A percentile compares a stretch with the other conserved stretches of the same genome.
phyloP scores from a whole-genome alignment of 2,329 filamentous ascomycete genomes.

The Boeremia exigua region DNA sequence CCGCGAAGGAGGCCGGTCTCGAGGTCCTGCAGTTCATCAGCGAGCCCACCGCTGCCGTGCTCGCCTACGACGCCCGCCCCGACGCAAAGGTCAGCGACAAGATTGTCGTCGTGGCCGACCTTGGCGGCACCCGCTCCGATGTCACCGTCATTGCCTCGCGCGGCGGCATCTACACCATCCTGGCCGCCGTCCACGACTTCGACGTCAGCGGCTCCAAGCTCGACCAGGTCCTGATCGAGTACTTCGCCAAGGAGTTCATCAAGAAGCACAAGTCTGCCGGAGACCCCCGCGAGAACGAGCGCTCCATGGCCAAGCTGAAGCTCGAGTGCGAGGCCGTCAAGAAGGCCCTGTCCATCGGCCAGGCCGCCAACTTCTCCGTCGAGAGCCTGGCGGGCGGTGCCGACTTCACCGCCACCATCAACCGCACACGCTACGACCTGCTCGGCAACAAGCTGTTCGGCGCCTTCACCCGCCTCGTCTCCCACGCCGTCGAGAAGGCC shows the following conservation, averaged over 20 bases:
- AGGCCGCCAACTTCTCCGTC: constrained; percentile 88
- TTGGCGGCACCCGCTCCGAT: constrained; percentile 92
- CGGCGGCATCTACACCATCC: constrained; percentile 93
- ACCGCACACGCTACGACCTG: constrained; percentile 91
- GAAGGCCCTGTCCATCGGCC: constrained; percentile 87
- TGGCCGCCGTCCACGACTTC: constrained; percentile 94
- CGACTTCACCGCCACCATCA: constrained; percentile 91
- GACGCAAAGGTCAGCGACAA: constrained; percentile 81
- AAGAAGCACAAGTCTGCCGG: constrained; percentile 82
- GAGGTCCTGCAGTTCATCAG: constrained; percentile 92
- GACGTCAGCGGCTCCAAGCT: constrained; percentile 86
- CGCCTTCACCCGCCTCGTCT: constrained; percentile 84
- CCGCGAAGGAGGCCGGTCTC: constrained; percentile 79
- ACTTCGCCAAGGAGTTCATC: constrained; percentile 98
- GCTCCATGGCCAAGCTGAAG: constrained; percentile 88
- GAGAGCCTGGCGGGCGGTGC: constrained; percentile 88
- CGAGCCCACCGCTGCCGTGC: constrained; percentile 85
- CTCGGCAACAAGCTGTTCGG: constrained; percentile 85
- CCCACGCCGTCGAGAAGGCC: constrained; percentile 88
- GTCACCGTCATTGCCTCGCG: constrained; percentile 88
- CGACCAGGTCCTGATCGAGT: constrained; percentile 89
- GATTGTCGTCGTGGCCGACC: constrained; percentile 86
- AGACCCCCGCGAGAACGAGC: constrained; percentile 82
- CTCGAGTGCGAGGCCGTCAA: constrained; percentile 90
- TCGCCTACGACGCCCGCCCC: constrained; percentile 88